Percentiles rank a stretch among this genome's conserved stretches.
phyloP scores from a whole-genome alignment of 2,329 filamentous ascomycete genomes.

The Lojkania enalia region DNA sequence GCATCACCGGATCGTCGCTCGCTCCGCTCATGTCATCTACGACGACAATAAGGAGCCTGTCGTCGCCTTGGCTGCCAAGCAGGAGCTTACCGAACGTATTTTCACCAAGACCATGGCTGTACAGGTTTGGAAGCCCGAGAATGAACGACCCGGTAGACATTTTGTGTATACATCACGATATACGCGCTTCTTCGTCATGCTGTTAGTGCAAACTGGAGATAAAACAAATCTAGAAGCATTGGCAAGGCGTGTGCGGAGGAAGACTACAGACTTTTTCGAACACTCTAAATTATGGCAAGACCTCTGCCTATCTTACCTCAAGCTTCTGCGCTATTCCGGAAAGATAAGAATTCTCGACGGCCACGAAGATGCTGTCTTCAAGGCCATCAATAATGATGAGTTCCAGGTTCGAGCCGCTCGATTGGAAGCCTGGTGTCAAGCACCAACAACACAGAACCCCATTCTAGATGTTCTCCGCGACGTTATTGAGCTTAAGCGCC shows the following conservation, averaged over 20 bases:
- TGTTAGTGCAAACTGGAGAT: conserved; percentile 76
- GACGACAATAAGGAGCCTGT: conserved; percentile 57
- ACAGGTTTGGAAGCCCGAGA: conserved; percentile 93
- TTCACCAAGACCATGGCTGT: conserved; percentile 95
- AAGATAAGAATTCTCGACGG: conserved; percentile 59
- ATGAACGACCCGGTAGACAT: conserved; percentile 80
- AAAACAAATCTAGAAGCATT: conserved; percentile 75
- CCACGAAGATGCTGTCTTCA: conserved; percentile 68
- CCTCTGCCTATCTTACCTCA: conserved; percentile 61
- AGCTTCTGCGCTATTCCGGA: conserved; percentile 60
- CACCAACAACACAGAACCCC: conserved; percentile 51
- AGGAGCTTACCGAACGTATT: conserved; percentile 79
- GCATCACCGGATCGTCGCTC: conserved; percentile 89
- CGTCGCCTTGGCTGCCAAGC: conserved; percentile 66
- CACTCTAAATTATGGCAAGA: conserved; percentile 66
- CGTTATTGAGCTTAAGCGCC: conserved; percentile 69
- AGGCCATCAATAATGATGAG: conserved; percentile 65
- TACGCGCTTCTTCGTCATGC: conserved; percentile 75
- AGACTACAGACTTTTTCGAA: conserved; percentile 72
- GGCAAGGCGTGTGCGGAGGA: conserved; percentile 77
- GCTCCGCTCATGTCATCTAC: conserved; percentile 67
- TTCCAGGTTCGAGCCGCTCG: conserved; percentile 63
- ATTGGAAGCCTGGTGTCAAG: conserved; percentile 62
- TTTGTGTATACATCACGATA: conserved; percentile 92
- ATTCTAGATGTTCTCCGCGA: conserved; percentile 67